Evolutionary conservation across 495 filamentous ascomycete genomes (phyloP), one percentile per base, ranked within the genome.

Genomic region (Aspergillus nidulans): DNA sequence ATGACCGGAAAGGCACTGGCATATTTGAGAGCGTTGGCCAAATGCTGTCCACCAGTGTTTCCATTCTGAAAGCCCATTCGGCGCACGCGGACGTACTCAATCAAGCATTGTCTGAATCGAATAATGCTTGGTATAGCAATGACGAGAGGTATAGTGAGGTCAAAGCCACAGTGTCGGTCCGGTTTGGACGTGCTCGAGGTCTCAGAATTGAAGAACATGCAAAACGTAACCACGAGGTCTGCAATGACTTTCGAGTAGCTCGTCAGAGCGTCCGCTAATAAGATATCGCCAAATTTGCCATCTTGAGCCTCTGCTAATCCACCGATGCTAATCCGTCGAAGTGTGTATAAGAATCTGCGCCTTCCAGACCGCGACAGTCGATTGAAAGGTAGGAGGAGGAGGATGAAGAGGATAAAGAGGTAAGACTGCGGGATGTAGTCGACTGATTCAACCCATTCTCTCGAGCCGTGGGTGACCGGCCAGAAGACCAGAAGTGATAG

Each of bases 11-110:
- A 96, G 0, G 94, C 91, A 16, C 81, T 87, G 10, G 87, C 79
- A 69, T 98, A 98, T 67, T 98, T 98, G 52, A 88, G 68, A 21
- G 92, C 92, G 77, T 98, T 98, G 63, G 88, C 87, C 25, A 96
- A 73, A 66, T 97, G 92, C 63, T 92, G 87, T 34, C 85, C 88
- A 34, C 87, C 89, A 81, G 81, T 87, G 7, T 82, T 85, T 18
- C 75, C 77, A 19, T 71, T 74, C 8, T 69, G 73, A 23, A 68
- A 51, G n/a, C 57, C 60, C 7, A 64, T 66, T 15, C 74, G 75
- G 32, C 82, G 81, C 53, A 91, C 88, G 41, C 92, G 87, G 21
- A 81, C 54, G 64, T 87, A 96, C 65, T 97, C 94, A 48, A 87
- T 95, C 58, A 97, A 62, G 69, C 94, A 98, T 69, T 98, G 94